phyloP scores from a whole-genome alignment of 345 rosid species.

The Linum tenue region DNA sequence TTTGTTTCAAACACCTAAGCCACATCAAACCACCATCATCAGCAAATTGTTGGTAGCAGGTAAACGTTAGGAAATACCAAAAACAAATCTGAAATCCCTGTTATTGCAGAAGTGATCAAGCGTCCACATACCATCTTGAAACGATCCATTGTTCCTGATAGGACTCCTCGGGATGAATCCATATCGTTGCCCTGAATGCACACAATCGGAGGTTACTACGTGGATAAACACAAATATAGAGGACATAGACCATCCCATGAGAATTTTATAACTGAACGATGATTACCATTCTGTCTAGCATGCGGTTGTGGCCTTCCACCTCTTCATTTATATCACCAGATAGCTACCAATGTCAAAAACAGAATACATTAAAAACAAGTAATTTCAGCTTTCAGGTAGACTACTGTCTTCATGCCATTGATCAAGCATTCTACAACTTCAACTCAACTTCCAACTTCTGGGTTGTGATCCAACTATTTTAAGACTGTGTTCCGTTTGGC shows the following conservation, averaged over 20 bases:
- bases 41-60: background rate
- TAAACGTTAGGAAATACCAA: background rate
- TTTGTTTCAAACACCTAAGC: constrained; percentile 80
- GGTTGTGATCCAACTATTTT: no score
- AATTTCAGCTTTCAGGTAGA: no score
- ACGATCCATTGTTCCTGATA: constrained; percentile 93
- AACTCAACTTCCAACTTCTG: no score
- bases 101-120: background rate
- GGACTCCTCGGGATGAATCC: constrained; percentile 87
- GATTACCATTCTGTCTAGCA: constrained; percentile 81
- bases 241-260: background rate
- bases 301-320: constrained; percentile 71
- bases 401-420: no score
- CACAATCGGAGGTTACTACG: constrained; percentile 7
- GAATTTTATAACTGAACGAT: background rate
- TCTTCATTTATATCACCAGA: constrained; percentile 89
- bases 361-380: no score
- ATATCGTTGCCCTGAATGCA: constrained; percentile 71
- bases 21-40: constrained; percentile 7
- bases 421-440: no score
- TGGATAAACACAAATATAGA: background rate
- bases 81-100: no score
- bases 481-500: no score
- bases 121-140: constrained; percentile 59
- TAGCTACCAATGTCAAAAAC: constrained; percentile 35